A percentile compares a stretch with the other conserved stretches of the same genome.
These are phyloP conservation scores for Fusarium chaquense DNA, from an alignment of 2,329 filamentous ascomycete genomes.

Conservation along the genomic window DNA sequence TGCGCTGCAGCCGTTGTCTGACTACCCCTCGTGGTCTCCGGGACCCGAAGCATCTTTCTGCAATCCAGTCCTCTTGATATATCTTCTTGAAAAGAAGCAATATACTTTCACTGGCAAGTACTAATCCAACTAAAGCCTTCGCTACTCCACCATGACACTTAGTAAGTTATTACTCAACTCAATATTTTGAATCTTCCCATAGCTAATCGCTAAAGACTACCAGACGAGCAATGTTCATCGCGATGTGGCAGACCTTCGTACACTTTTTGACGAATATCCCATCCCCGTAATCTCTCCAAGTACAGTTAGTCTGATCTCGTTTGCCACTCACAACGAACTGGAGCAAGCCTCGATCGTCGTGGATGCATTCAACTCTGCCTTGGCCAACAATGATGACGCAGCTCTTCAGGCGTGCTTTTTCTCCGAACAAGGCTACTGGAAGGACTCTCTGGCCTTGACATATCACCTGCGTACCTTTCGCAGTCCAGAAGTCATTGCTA, in stretches of 20 bases:
- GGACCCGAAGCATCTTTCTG: too few species aligned
- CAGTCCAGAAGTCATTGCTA: neutral
- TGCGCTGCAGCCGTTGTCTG: too few species aligned
- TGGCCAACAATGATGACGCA: neutral
- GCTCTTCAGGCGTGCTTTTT: slow-evolving; percentile 20
- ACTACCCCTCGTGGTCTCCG: too few species aligned
- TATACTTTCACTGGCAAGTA: neutral
- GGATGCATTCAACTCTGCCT: slow-evolving; percentile 3
- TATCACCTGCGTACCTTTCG: slow-evolving; percentile 35
- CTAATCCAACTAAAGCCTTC: accelerated
- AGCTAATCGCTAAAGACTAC: accelerated
- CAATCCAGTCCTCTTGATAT: too few species aligned
- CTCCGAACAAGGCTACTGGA: slow-evolving; percentile 31
- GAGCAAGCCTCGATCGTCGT: neutral
- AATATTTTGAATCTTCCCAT: accelerated
- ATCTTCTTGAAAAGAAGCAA: too few species aligned
- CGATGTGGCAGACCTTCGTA: neutral
- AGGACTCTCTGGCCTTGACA: slow-evolving; percentile 30
- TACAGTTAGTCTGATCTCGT: neutral
- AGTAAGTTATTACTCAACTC: accelerated
- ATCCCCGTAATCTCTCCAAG: neutral
- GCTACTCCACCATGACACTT: accelerated
- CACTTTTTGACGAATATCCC: slow-evolving; percentile 16
- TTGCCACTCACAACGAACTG: neutral
- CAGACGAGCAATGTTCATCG: accelerated